Conservation (phyloP, 2,329 filamentous ascomycete species). For the Colletotrichum lentis region DNA sequence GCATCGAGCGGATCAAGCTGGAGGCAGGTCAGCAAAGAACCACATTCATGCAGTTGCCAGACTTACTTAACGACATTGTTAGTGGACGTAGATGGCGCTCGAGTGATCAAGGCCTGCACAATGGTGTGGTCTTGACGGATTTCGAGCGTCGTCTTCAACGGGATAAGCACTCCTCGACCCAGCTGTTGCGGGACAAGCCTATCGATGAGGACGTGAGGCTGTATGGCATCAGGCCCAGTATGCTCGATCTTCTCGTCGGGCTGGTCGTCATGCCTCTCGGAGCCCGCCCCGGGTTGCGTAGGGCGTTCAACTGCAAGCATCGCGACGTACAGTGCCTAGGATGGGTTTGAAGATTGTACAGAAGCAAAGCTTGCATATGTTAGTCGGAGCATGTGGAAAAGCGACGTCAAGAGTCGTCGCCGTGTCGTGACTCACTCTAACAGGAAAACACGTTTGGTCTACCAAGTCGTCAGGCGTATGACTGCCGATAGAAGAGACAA, state of each 20-base stretch:
- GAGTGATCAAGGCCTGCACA: slow-evolving; percentile 73
- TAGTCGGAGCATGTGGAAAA: not conserved
- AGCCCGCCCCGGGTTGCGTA: slow-evolving; percentile 5
- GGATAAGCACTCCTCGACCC: slow-evolving; percentile 62
- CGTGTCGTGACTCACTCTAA: slow-evolving; percentile 25
- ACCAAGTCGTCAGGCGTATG: not conserved
- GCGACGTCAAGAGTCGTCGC: not conserved
- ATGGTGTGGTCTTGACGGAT: slow-evolving; percentile 65
- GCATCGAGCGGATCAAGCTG: slow-evolving; percentile 57
- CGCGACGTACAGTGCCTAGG: slow-evolving; percentile 6
- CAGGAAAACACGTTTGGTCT: slow-evolving; percentile 2
- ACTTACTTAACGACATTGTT: slow-evolving; percentile 77
- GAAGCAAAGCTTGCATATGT: slow-evolving; percentile 4
- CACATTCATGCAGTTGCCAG: slow-evolving; percentile 16
- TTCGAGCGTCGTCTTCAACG: slow-evolving; percentile 71
- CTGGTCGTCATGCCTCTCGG: slow-evolving; percentile 21
- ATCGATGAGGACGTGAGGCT: slow-evolving; percentile 47
- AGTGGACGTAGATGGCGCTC: slow-evolving; percentile 75
- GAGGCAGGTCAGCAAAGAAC: slow-evolving; percentile 43
- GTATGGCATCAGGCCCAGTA: slow-evolving; percentile 37
- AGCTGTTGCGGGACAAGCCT: slow-evolving; percentile 48
- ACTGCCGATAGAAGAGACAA: not conserved
- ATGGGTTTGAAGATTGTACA: not conserved
- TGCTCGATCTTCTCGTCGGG: slow-evolving; percentile 31
- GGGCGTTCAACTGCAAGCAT: slow-evolving; percentile 32